phyloP scores from a whole-genome alignment of 345 rosid species.

The Psidium guajava region DNA sequence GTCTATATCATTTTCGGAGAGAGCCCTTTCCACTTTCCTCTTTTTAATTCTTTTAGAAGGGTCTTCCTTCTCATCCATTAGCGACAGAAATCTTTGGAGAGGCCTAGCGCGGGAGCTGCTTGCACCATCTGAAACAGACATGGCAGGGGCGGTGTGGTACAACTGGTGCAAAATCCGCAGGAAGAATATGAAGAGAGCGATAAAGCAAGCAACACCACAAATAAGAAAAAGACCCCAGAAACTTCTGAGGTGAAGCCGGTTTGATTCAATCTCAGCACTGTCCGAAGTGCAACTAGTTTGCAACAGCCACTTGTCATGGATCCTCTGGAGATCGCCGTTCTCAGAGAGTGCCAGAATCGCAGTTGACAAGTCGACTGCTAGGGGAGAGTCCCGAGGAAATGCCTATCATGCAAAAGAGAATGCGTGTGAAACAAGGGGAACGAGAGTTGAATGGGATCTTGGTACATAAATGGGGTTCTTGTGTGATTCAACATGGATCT shows the following conservation, averaged over 20 bases:
- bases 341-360: conserved; percentile 77
- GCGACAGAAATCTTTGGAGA: conserved; percentile 45
- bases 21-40: conserved; percentile 40
- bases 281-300: conserved; percentile 59
- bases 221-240: conserved; percentile 87
- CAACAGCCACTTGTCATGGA: conserved; percentile 92
- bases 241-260: conserved; percentile 64
- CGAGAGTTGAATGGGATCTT: background rate
- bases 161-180: conserved; percentile 35
- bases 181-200: conserved; percentile 60
- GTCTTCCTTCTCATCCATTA: conserved; percentile 76
- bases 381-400: conserved; percentile 86
- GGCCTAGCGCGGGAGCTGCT: conserved; percentile 24
- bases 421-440: background rate
- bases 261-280: conserved; percentile 51
- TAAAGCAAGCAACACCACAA: conserved; percentile 62
- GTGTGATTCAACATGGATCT: background rate
- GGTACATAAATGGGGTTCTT: background rate
- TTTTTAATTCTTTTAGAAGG: conserved; percentile 30
- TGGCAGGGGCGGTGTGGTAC: conserved; percentile 4
- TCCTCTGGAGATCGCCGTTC: conserved; percentile 88
- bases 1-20: conserved; percentile 13
- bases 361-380: conserved; percentile 75
- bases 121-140: conserved; percentile 4
- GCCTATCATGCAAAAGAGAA: conserved; percentile 30